Conservation (phyloP, 1,139 yeast genomes). For the Yamadazyma songkhlaensis region DNA sequence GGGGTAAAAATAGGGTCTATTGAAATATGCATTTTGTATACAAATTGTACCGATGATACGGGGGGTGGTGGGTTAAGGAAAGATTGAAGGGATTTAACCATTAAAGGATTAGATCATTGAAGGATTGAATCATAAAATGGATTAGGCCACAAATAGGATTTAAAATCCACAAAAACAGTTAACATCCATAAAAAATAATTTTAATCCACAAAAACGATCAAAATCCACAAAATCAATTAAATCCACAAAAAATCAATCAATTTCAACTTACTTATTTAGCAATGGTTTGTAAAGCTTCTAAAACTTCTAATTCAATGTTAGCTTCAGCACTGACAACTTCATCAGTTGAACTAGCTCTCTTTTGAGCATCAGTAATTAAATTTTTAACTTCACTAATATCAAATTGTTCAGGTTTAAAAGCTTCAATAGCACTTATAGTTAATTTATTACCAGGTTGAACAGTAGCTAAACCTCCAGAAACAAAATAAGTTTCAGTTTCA, state of each 20-base stretch:
- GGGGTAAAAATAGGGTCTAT: neutral
- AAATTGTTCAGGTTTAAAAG: conserved; percentile 88
- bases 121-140: too few species aligned
- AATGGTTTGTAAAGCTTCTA: conserved; percentile 88
- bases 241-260: neutral
- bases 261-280: conserved; percentile 63
- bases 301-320: conserved; percentile 89
- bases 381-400: conserved; percentile 77
- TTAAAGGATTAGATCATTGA: too few species aligned
- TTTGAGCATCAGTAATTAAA: conserved; percentile 91
- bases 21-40: too few species aligned
- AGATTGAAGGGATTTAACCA: too few species aligned
- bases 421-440: conserved; percentile 93
- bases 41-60: too few species aligned
- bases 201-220: too few species aligned
- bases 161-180: too few species aligned
- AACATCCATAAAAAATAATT: too few species aligned
- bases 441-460: conserved; percentile 93
- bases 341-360: conserved; percentile 81
- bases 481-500: conserved; percentile 75
- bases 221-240: neutral
- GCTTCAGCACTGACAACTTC: conserved; percentile 94
- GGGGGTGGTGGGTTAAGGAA: too few species aligned
- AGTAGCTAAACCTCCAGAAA: conserved; percentile 96
- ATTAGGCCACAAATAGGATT: too few species aligned